Percentiles rank a stretch among this genome's conserved stretches.
phyloP scores from a whole-genome alignment of 2,329 filamentous ascomycete species.

The Penicillium sp. region DNA sequence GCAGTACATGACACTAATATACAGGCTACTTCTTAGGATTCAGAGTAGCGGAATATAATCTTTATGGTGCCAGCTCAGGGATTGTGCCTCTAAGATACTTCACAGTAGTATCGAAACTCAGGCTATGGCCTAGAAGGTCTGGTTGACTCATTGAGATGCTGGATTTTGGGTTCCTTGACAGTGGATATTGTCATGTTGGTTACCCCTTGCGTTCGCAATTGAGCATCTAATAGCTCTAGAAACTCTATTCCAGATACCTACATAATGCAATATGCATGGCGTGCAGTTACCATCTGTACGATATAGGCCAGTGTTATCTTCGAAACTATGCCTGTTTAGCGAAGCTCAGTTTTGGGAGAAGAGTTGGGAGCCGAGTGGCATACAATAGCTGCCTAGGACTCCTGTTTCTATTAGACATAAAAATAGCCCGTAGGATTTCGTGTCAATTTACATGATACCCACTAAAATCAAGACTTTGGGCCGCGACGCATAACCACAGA shows the following conservation, averaged over 20 bases:
- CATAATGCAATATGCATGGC: conserved; percentile 18
- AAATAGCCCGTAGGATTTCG: neutral
- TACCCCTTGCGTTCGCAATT: conserved; percentile 13
- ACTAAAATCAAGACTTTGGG: neutral
- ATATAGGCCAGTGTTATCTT: neutral
- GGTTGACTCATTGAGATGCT: neutral
- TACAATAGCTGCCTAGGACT: neutral
- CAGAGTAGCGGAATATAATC: neutral
- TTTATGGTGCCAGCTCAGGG: neutral
- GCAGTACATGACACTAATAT: neutral
- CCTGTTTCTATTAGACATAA: neutral
- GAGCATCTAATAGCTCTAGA: neutral
- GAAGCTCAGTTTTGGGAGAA: neutral
- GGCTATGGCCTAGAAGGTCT: neutral
- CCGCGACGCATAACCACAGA: neutral
- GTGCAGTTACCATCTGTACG: conserved; percentile 8
- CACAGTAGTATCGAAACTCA: neutral
- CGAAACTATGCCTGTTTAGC: neutral
- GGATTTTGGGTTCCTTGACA: neutral
- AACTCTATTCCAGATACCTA: conserved; percentile 7
- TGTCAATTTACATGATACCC: neutral
- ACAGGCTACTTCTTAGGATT: neutral
- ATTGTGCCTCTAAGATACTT: neutral
- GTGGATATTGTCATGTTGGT: neutral
- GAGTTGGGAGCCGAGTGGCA: neutral